Evolutionary conservation across 1,284 basidiomycete species (phyloP), one percentile per base, ranked within the genome.

Genomic region (Paramarasmius palmivorus): DNA sequence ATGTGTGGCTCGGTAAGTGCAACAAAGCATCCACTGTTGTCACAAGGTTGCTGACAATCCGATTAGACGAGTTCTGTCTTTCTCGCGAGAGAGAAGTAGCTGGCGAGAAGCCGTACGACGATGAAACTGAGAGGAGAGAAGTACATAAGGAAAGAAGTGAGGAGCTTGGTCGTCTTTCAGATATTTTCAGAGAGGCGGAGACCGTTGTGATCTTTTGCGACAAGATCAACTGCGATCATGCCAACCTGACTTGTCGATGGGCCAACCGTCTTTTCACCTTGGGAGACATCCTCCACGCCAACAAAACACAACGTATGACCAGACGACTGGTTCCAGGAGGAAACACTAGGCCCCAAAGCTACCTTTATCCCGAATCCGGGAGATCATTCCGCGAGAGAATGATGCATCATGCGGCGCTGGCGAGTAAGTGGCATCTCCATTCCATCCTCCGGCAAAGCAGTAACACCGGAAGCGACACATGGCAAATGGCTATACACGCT

Each of bases 1-100:
- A 56, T 41, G 53, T 66, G 15, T 66, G 63, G 64, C 35, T 66
- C n/a, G n/a, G n/a, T n/a, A n/a, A n/a, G n/a, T n/a, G n/a, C n/a
- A n/a, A n/a, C n/a, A n/a, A n/a, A n/a, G n/a, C n/a, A n/a, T n/a
- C n/a, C n/a, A n/a, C n/a, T n/a, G n/a, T n/a, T n/a, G n/a, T n/a
- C n/a, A n/a, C n/a, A n/a, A n/a, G n/a, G n/a, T n/a, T n/a, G n/a
- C n/a, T n/a, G n/a, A n/a, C n/a, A n/a, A n/a, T n/a, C n/a, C n/a
- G n/a, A n/a, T n/a, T n/a, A 20, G 63, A 66, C 35, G 64, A 65
- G 36, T 61, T 63, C 36, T 65, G 64, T 49, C 51, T 65, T 15
- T 57, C 59, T 3, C 46, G 58, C 32, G 54, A 55, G 0, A 10
- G 9, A 35, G 22, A 15, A 12, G 26, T n/a, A n/a, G 50, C 45